Base-by-base conservation (phyloP, 2,329 filamentous ascomycete species). In the Thermothelomyces thermophilus region DNA sequence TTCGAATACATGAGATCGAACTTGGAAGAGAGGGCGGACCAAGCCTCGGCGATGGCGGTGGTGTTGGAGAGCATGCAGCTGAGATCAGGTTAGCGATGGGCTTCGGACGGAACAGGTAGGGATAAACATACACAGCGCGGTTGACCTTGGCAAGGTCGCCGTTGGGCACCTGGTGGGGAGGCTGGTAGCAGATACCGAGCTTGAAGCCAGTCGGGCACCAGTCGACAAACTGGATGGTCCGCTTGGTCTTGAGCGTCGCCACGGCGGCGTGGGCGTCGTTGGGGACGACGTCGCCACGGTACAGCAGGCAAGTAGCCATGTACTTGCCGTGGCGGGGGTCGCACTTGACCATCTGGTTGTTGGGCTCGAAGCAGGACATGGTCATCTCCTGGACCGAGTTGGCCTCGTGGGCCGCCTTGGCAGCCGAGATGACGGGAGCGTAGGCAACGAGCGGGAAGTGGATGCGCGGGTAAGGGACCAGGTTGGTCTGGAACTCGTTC, bases 1-100 rank as follows among this genome's bases (percentile, higher is more conserved):
- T 98, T 98, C 72, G 89, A 94, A 84, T 97, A 96, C 93, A 98
- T 98, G 70, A 98, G 88, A 68, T 98, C 93, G 78, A 98, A 98
- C 79, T 98, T 98, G 82, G 86, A 82, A 56, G 90, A 94, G 59
- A 98, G 83, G 60, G 90, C 90, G 58, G 87, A 90, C 93, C 93
- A 98, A 58, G 93, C 93, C 77, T 97, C 91, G 66, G 91, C 87
- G 66, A 98, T 98, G 66, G 93, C 91, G 46, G 93, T 98, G 63
- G 93, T 98, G 82, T 98, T 94, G 75, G 87, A 91, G 58, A 98
- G 79, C 93, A 98, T 97, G 84, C 91, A 96, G 60, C 86, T 89
- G n/a, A 36, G 22, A 2, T 14, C 7, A 9, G 1, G 45, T 60
- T 53, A 65, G 60, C 68, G 63, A 56, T 37, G 53, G 45, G 7